Evolutionary conservation across 2,329 filamentous ascomycete genomes (phyloP), one percentile per base, ranked within the genome.

Genomic region (Coleophoma eucalyptorum): DNA sequence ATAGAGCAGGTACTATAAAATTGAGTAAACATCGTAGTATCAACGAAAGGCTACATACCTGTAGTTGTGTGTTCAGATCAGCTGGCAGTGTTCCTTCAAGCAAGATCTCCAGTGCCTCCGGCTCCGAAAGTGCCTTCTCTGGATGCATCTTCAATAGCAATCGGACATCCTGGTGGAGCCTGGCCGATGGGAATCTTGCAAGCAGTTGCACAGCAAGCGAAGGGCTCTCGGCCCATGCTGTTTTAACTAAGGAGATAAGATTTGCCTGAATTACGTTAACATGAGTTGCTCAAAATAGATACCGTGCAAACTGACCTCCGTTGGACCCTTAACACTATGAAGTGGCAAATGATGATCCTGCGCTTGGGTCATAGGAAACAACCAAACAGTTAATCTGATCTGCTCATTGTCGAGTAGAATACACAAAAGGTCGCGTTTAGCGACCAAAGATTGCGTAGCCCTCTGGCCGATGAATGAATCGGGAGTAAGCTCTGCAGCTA

Each of bases 161-260:
- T 49, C 93, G 85, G 47, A 97, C 79, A 54, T 96, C 90, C 48
- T 77, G 83, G 46, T 82, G 79, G 11, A 97, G 71, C 43, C 83
- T 85, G 33, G 83, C 77, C 16, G 86, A 90, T 18, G 87, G 84
- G 67, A 96, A 97, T 49, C 95, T 82, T 38, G 82, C 81, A 13
- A 82, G 78, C 43, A 99, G 76, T 64, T 97, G 88, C 20, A 99
- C 81, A n/a, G 93, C 93, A 58, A 99, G 77, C 7, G 87, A 84
- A 10, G 94, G 87, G 62, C 84, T 86, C 66, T 97, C 90, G 21
- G 78, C 72, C 94, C 94, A 99, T 15, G 94, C 95, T 11, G 89
- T 88, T 43, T 83, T 83, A 21, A 97, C 72, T 34, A 96, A 76
- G 63, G 65, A 76, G 76, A 56, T 68, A 67, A 43, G 68, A 55